Evolutionary conservation across 345 rosid species (phyloP), one percentile per base, ranked within the genome.

Genomic region (Alliaria petiolata): DNA sequence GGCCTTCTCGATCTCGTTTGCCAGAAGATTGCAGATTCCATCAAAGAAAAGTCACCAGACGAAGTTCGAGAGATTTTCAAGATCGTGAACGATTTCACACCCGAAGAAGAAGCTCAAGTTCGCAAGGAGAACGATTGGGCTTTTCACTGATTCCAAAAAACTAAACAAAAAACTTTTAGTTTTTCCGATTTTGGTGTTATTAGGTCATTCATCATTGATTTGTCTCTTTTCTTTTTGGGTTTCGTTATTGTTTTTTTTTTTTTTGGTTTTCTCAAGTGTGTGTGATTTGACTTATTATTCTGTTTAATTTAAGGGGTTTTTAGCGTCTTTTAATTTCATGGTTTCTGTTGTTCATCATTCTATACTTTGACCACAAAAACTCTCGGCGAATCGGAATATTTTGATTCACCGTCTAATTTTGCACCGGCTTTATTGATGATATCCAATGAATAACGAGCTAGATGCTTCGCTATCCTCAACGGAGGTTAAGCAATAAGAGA

Each of bases 401-500:
- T n/a, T n/a, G n/a, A n/a, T 67, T 59, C 65, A 0, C 64, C 73
- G 0, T 42, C 67, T 3, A 34, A 6, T 36, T 17, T 64, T 26
- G 17, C 34, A 14, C 35, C 16, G 0, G 6, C 68, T 12, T 16
- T 69, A 17, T 64, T 50, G 70, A 70, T 0, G 1, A 60, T 67
- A 8, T 57, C 42, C 81, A 2, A 72, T 88, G 76, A 88, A 69
- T 9, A 95, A 85, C 3, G 85, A 84, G 71, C 99, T 85, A 8
- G 84, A 65, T 43, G 80, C 77, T 20, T 72, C 67, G 3, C 58
- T 53, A 56, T 82, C 89, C 5, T 83, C 95, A 25, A 95, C 83
- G 0, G 93, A 79, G 1, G 96, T 84, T 22, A 95, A 67, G 72
- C 99, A 95, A 36, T 95, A 95, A 5, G 97, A 82, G 72, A 95